Base-by-base conservation (phyloP, 345 rosid genomes). In the Salix udensis region DNA sequence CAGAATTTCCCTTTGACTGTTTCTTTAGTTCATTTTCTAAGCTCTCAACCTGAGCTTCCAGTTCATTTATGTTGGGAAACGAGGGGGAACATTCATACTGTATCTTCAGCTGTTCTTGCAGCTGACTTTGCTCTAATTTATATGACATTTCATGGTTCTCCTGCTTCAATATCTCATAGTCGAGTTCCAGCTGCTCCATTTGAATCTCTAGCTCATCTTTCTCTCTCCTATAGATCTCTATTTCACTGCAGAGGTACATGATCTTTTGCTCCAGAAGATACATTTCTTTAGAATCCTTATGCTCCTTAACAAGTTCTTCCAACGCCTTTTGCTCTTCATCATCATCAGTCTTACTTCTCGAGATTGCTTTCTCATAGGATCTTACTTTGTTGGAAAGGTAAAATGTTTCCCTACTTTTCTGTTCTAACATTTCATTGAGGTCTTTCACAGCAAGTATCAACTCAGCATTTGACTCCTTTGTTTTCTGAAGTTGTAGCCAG, bases 171-270 rank as follows among this genome's bases (percentile, higher is more conserved):
- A 94, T 96, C 96, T 96, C 98, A 74, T 96, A 92, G 74, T 96
- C 99, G 72, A 96, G 87, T 58, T 95, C 99, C 67, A 96, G 89
- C 83, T 94, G 98, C 86, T 96, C 97, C 94, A 91, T 88, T 78
- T 92, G 97, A 81, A 86, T 88, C 92, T 94, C 96, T 53, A 92
- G 84, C 79, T 92, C 98, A 74, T 94, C 96, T 81, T 84, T 96
- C 34, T 92, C 97, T 71, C 94, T 85, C 81, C 85, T 88, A 74
- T 84, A 91, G 77, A 88, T 88, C 88, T 96, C 97, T 44, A 92
- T 82, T 85, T 94, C 98, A 48, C 87, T 88, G 70, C 78, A 73
- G 5, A 96, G 90, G 15, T 91, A 95, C 76, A 81, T 78, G 34
- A 96, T 77, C 86, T 81, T 91, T 87, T 90, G 88, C 89, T 91